Percentiles rank a stretch among this genome's conserved stretches.
These are phyloP conservation scores for Speleostelium caveatum DNA, from an alignment of 78 protist species.

Conservation along the genomic window DNA sequence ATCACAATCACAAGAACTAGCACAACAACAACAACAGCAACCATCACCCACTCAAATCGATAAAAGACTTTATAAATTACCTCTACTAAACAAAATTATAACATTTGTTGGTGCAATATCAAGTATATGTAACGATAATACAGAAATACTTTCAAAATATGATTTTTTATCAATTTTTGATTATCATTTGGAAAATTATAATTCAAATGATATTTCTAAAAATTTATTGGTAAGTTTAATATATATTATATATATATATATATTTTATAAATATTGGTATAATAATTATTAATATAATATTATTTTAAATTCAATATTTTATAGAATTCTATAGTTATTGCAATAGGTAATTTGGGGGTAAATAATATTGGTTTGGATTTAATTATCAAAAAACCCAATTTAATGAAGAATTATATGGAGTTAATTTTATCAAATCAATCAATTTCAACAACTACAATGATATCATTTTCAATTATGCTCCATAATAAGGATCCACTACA, in stretches of 20 bases:
- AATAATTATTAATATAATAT: too few relatives aligned
- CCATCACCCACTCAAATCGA: background rate
- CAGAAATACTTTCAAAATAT: background rate
- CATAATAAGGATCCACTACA: background rate
- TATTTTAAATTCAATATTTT: too few relatives aligned
- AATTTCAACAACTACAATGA: background rate
- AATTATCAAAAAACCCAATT: background rate
- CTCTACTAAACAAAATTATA: background rate
- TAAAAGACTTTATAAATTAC: background rate
- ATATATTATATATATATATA: too few relatives aligned
- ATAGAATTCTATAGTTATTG: background rate
- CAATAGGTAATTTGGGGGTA: background rate
- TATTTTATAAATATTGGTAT: too few relatives aligned
- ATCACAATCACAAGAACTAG: background rate
- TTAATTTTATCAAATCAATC: background rate
- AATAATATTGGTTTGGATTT: slow-evolving; percentile 8
- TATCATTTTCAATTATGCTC: slow-evolving; percentile 9
- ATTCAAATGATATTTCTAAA: background rate
- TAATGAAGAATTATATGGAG: background rate
- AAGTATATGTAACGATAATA: background rate
- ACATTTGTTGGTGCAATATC: background rate
- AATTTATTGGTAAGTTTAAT: too few relatives aligned
- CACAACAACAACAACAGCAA: too few relatives aligned
- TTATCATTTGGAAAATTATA: background rate
- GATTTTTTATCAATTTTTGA: background rate